Percentiles rank a stretch among this genome's conserved stretches.
Evolutionary conservation across 306 rosid genomes (phyloP).

Genomic region (Quercus gilva): DNA sequence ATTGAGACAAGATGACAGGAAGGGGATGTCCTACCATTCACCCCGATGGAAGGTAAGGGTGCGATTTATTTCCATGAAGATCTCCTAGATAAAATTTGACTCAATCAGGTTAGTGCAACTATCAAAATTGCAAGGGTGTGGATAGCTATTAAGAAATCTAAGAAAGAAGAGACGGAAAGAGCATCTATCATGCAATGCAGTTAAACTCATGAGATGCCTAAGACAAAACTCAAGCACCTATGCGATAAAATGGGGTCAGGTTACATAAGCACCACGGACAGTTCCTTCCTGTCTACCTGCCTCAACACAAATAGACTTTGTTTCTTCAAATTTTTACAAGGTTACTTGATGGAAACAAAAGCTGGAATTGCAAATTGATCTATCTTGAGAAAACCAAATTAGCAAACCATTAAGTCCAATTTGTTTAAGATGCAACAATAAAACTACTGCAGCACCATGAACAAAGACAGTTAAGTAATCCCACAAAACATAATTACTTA

Average conservation of each 20-base stretch:
- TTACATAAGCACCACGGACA: neutral
- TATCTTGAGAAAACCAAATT: no score
- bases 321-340: neutral
- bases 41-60: constrained; percentile 14
- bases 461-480: neutral
- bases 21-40: constrained; percentile 31
- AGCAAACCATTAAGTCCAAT: no score
- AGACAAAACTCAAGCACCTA: neutral
- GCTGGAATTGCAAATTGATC: no score
- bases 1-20: constrained; percentile 9
- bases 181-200: neutral
- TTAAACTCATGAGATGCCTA: neutral
- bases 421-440: neutral
- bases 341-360: neutral
- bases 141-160: neutral
- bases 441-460: neutral
- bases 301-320: neutral
- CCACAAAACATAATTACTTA: neutral
- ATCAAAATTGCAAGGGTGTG: neutral
- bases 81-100: constrained; percentile 30
- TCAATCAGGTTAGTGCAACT: constrained; percentile 1
- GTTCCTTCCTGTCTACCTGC: neutral
- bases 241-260: neutral
- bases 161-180: neutral
- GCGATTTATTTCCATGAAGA: constrained; percentile 23